Evolutionary conservation across 1,284 basidiomycete species (phyloP).

Genomic region (Microbotryomycetes sp.): DNA sequence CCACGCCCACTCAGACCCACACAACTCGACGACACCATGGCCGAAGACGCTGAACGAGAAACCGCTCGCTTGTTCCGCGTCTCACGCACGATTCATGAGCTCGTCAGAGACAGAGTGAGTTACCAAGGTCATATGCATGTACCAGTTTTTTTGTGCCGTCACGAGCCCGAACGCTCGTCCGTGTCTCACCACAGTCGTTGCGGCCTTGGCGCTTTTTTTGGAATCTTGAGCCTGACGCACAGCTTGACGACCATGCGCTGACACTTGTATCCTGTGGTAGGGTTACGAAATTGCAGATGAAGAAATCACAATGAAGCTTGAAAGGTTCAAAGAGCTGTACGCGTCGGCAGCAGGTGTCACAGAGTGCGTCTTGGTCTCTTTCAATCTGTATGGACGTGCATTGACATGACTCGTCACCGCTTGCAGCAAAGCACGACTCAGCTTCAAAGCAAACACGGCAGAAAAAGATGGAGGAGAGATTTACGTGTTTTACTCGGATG

Average conservation of each 20-base stretch:
- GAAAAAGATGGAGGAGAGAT: conserved; percentile 69
- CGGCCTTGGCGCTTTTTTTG: neutral
- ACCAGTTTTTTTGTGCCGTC: conserved; percentile 6
- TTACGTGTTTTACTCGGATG: conserved; percentile 89
- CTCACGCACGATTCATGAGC: conserved; percentile 92
- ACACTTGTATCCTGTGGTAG: conserved; percentile 29
- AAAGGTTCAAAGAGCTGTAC: conserved; percentile 62
- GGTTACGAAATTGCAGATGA: conserved; percentile 62
- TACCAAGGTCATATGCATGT: conserved; percentile 9
- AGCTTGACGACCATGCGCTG: neutral
- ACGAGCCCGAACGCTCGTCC: conserved; percentile 13
- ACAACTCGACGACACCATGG: conserved; percentile 21
- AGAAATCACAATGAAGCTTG: conserved; percentile 78
- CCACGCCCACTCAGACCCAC: no score
- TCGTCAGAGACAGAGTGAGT: conserved; percentile 74
- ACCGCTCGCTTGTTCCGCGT: conserved; percentile 83
- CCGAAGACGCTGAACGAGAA: conserved; percentile 43
- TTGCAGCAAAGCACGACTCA: conserved; percentile 72
- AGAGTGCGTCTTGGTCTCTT: conserved; percentile 37
- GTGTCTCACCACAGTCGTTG: neutral
- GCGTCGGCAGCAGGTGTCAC: conserved; percentile 44
- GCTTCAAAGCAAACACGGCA: conserved; percentile 58
- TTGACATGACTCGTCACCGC: neutral
- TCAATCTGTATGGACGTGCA: neutral
- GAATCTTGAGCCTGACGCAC: neutral